Evolutionary conservation across 768 basidiomycete genomes (phyloP).

Genomic region (Panus rudis): DNA sequence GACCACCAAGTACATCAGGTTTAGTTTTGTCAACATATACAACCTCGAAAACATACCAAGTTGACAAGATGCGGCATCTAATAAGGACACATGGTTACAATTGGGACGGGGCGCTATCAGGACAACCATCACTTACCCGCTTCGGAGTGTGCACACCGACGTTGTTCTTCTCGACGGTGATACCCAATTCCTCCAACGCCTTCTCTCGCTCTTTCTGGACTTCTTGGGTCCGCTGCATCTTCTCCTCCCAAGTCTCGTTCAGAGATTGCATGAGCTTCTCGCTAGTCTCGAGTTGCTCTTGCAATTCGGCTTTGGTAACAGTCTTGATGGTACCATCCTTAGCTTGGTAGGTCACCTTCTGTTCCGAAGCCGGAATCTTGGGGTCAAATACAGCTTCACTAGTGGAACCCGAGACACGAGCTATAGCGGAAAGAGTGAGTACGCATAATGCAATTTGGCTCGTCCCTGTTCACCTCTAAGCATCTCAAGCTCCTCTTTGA

Average conservation of each 20-base stretch:
- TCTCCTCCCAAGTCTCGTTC: conserved; percentile 97
- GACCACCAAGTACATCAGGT: conserved; percentile 3
- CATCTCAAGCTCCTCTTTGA: conserved; percentile 95
- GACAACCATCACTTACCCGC: conserved; percentile 42
- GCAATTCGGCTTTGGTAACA: conserved; percentile 93
- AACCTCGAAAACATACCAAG: conserved; percentile 49
- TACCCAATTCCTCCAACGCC: conserved; percentile 95
- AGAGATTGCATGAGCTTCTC: conserved; percentile 92
- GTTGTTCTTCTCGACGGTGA: conserved; percentile 93
- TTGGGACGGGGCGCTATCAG: background rate
- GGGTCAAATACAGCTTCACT: conserved; percentile 81
- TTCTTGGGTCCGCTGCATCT: conserved; percentile 83
- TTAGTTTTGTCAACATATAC: background rate
- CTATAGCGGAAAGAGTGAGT: conserved; percentile 30
- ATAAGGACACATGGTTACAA: background rate
- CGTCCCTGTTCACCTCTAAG: conserved; percentile 56
- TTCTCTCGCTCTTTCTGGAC: conserved; percentile 97
- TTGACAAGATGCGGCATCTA: conserved; percentile 94
- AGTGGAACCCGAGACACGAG: conserved; percentile 63
- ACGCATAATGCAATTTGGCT: background rate
- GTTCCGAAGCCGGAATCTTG: conserved; percentile 84
- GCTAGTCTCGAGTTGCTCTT: conserved; percentile 92
- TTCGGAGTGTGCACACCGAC: conserved; percentile 98
- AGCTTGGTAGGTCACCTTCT: conserved; percentile 90
- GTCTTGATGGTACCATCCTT: conserved; percentile 93